Evolutionary conservation across 192 early-diverging fungal genomes (phyloP).

Genomic region (Backusella mclennaniae): DNA sequence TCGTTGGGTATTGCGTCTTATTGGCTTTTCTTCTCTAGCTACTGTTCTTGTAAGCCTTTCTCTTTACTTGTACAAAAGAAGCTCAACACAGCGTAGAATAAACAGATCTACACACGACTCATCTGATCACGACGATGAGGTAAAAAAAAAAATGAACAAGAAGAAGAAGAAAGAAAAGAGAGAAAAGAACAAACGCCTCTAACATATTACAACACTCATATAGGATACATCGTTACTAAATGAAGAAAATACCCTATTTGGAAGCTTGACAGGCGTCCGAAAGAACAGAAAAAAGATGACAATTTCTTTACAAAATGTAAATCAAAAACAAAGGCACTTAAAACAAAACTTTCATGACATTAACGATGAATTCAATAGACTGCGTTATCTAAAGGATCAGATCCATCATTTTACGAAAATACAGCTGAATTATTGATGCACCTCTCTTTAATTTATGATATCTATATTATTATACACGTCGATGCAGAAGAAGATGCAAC

Average conservation of each 20-base stretch:
- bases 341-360: not conserved
- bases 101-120: not conserved
- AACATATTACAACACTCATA: not conserved
- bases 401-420: slow-evolving; percentile 61
- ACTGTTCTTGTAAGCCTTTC: slow-evolving; percentile 19
- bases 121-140: not conserved
- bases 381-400: slow-evolving; percentile 73
- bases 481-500: slow-evolving; percentile 50
- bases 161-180: not conserved
- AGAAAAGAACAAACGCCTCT: not conserved
- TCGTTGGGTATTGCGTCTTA: slow-evolving; percentile 24
- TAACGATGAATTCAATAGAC: slow-evolving; percentile 43
- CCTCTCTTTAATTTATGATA: slow-evolving; percentile 46
- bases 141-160: not conserved
- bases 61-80: slow-evolving; percentile 16
- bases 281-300: slow-evolving; percentile 51
- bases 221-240: not conserved
- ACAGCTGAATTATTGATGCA: slow-evolving; percentile 50
- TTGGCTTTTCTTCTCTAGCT: slow-evolving; percentile 31
- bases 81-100: not conserved
- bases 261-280: not conserved
- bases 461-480: slow-evolving; percentile 59
- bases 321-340: not conserved
- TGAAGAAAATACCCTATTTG: slow-evolving; percentile 6
- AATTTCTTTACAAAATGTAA: slow-evolving; percentile 61